A percentile compares a stretch with the other conserved stretches of the same genome.
Evolutionary conservation across 2,329 filamentous ascomycete species (phyloP).

Genomic region (Sporothrix curviconia): DNA sequence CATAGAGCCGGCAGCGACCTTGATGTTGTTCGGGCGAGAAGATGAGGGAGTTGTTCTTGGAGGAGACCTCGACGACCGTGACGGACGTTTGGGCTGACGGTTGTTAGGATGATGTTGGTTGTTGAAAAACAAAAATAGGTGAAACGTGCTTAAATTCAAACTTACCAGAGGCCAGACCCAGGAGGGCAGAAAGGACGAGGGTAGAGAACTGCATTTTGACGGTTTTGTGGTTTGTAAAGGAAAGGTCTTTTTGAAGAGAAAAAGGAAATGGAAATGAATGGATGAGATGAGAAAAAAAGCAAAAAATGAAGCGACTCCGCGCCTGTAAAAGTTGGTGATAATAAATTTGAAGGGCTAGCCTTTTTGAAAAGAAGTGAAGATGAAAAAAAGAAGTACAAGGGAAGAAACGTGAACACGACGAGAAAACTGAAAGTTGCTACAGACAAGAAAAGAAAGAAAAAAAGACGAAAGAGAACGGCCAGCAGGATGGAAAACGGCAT

Average conservation of each 20-base stretch:
- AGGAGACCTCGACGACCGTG: constrained; percentile 49
- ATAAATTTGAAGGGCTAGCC: constrained; percentile 41
- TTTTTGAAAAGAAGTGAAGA: constrained; percentile 29
- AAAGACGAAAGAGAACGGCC: constrained; percentile 21
- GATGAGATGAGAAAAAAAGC: neutral
- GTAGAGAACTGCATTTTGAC: constrained; percentile 49
- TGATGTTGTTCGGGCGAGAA: constrained; percentile 63
- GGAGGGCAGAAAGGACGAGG: constrained; percentile 40
- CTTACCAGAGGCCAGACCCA: constrained; percentile 41
- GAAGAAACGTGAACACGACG: constrained; percentile 22
- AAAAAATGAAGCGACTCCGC: constrained; percentile 36
- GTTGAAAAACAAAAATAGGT: neutral
- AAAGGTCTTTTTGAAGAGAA: constrained; percentile 19
- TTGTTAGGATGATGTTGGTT: no score
- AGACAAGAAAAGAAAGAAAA: constrained; percentile 18
- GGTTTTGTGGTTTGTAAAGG: constrained; percentile 20
- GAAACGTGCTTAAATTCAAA: neutral
- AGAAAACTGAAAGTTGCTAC: constrained; percentile 21
- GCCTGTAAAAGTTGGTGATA: constrained; percentile 29
- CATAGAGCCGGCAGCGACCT: constrained; percentile 55
- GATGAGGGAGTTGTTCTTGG: constrained; percentile 46
- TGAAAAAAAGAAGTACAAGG: constrained; percentile 19
- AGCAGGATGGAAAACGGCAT: constrained; percentile 5
- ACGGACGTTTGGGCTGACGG: constrained; percentile 33
- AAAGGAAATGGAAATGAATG: no score